Base-by-base conservation (phyloP, 495 filamentous ascomycete species). In the Corynascus novoguineensis region DNA sequence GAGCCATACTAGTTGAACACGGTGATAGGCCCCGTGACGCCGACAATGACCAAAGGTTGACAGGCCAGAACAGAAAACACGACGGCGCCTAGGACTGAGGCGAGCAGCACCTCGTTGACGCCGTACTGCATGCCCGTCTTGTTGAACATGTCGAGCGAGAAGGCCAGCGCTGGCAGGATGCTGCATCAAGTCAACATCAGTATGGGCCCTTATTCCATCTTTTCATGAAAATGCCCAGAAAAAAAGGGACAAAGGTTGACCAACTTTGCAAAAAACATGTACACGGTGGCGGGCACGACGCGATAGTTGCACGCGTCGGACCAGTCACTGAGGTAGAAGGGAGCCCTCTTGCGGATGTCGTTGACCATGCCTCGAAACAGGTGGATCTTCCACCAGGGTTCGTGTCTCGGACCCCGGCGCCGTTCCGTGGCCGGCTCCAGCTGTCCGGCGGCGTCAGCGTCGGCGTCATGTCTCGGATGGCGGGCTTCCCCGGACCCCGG, bases 211-310 rank as follows among this genome's bases (percentile, higher is more conserved):
- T n/a, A n/a, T n/a, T n/a, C n/a, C n/a, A n/a, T n/a, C n/a, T n/a
- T n/a, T n/a, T n/a, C 21, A 27, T 15, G 15, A 47, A 7, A 47
- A 17, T 5, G 14, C 3, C 6, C n/a, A 17, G 17, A 8, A 25
- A 3, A 50, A 50, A 15, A 25, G 29, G 17, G 28, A 5, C 3
- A 5, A 24, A 24, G 14, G n/a, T 44, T 21, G 5, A 64, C 83
- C 64, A 75, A 90, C 88, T 92, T 92, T 25, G 87, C 89, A 77
- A 92, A 92, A 72, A 90, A 92, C 87, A 91, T 93, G 70, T 91
- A 91, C 45, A 93, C 77, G 32, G 88, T 90, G 25, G 85, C 86
- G 32, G 89, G 87, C 27, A 93, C 76, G 35, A 90, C 85, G 32
- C 89, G 81, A 72, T 93, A 93, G 68, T 90, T 83, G 87, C 86